A percentile compares a stretch with the other conserved stretches of the same genome.
These are phyloP conservation scores for Boletus bicolor DNA, from an alignment of 768 basidiomycete genomes.

Conservation along the genomic window DNA sequence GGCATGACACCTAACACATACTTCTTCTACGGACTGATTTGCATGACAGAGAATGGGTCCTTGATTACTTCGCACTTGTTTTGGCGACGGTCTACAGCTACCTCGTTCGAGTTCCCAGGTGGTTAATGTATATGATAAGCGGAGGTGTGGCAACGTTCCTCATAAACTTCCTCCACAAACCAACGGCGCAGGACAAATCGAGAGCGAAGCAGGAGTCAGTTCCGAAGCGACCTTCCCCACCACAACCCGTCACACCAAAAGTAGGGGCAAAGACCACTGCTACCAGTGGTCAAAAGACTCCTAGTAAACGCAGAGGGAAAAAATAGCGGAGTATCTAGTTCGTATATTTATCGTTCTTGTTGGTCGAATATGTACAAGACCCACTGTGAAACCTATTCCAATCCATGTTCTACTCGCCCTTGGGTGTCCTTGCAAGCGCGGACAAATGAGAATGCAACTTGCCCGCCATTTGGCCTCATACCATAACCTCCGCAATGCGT, in stretches of 20 bases:
- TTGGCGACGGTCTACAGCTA: constrained; percentile 52
- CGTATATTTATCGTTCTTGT: neutral
- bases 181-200: constrained; percentile 1
- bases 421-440: too few species aligned
- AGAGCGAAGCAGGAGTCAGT: constrained; percentile 4
- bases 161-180: constrained; percentile 60
- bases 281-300: constrained; percentile 18
- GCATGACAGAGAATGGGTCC: constrained; percentile 56
- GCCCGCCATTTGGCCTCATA: too few species aligned
- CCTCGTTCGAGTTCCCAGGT: constrained; percentile 59
- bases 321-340: constrained; percentile 7
- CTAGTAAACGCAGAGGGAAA: constrained; percentile 30
- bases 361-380: neutral
- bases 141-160: constrained; percentile 66
- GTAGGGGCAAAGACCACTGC: constrained; percentile 15
- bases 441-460: neutral
- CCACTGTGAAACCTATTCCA: neutral
- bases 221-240: neutral
- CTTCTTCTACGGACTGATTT: constrained; percentile 9
- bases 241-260: constrained; percentile 2
- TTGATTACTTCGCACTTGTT: constrained; percentile 54
- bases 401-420: neutral
- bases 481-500: too few species aligned
- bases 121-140: constrained; percentile 63
- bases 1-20: constrained; percentile 2